Evolutionary conservation across 768 basidiomycete genomes (phyloP), one percentile per base, ranked within the genome.

Genomic region (Hygrophorus pudorinus): DNA sequence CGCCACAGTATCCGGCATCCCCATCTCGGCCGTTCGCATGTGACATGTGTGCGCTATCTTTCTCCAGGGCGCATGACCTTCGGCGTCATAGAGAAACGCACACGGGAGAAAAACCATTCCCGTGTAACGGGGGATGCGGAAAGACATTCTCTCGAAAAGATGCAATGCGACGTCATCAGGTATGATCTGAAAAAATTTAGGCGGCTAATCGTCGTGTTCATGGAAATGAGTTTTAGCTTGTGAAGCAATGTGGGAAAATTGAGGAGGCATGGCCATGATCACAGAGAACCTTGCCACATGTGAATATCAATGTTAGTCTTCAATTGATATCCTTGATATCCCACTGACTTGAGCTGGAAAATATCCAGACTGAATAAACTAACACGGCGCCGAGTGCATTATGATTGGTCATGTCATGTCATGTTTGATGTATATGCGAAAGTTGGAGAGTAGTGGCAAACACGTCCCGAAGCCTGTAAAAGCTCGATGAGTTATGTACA

Each of bases 121-220:
- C 78, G 13, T 89, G 86, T 61, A 87, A 87, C 53, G 85, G 83
- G 10, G 82, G 81, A 35, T 89, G 86, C 47, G 85, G 84, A 38
- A 88, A 88, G 68, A 87, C 85, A 2, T 89, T 88, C 57, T 38
- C 6, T 21, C 29, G 6, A 18, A 24, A 5, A 44, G 43, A 28
- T 87, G 88, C 64, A 86, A 89, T 56, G 86, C 86, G 12, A 64
- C 75, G 86, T 48, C 86, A 89, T 59, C 86, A 89, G 76, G 86
- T 76, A 53, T 48, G 76, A 57, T 20, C 31, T 10, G n/a, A 10
- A 40, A 44, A 34, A 47, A 29, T 33, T 47, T 44, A 34, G 20
- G 33, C 42, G 31, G 21, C 21, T 45, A 35, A 40, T 35, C 49
- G 49, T 29, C 21, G 51, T 16, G 50, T 47, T 53, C 31, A 47